Base-by-base conservation (phyloP, 768 basidiomycete species). In the Zangia roseola region DNA sequence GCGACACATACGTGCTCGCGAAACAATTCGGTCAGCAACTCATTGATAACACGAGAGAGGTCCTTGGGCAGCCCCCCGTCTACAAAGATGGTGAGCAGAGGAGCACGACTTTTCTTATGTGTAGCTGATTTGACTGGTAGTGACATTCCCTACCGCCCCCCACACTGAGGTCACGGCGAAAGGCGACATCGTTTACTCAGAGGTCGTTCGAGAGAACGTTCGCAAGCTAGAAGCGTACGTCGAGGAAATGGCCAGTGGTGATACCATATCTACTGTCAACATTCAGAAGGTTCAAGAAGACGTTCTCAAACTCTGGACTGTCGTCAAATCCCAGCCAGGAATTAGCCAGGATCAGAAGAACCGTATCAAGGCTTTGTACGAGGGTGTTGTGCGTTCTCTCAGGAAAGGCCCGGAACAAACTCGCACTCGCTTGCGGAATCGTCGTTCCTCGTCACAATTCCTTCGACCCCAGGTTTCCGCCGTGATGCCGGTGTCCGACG, bases 281-380 rank as follows among this genome's bases (percentile, higher is more conserved):
- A 89, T 97, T 52, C 90, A 97, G 74, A 98, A 98, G 72, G 93
- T 98, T 38, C 94, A 98, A 63, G 91, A 94, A 34, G 94, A 98
- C 57, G 92, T 99, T 41, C 77, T 94, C 47, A 97, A 94, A 64
- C 81, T 99, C 5, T 99, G 95, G 94, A 93, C 88, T 45, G 86
- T 98, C 50, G 94, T 99, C 63, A 97, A 94, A 70, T 85, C 91
- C 0, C 92, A 98, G 68, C 95, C 95, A 3, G 93, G 94, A 59
- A 97, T 99, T 67, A 95, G 89, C 61, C 88, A 92, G 59, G 91
- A 93, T 55, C 95, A 98, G 75, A 97, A 97, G 79, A 88, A 88
- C 56, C 86, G 91, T 24, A 93, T 95, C 76, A 93, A 92, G 64
- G 84, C 89, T 1, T 75, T 99, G 42, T 98, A 99, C 66, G 93